phyloP scores from a whole-genome alignment of 1,284 basidiomycete species.

The Exobasidium cylindrosporum region DNA sequence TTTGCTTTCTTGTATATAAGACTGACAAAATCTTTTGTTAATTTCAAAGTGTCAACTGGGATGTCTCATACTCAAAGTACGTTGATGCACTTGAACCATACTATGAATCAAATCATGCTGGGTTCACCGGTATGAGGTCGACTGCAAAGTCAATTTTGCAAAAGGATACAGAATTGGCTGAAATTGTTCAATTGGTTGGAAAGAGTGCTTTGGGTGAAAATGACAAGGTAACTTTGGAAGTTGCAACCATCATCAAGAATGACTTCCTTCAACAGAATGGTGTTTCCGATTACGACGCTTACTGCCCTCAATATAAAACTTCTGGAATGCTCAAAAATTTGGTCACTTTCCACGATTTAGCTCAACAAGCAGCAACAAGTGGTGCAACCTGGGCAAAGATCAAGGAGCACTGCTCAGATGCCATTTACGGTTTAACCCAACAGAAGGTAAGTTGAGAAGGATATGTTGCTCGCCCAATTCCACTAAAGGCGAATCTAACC shows the following conservation, averaged over 20 bases:
- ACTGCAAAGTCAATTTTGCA: slow-evolving; percentile 94
- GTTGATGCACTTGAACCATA: slow-evolving; percentile 89
- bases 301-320: slow-evolving; percentile 78
- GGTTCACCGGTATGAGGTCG: slow-evolving; percentile 86
- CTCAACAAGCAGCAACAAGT: slow-evolving; percentile 72
- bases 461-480: slow-evolving; percentile 1
- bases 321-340: slow-evolving; percentile 93
- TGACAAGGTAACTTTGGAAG: slow-evolving; percentile 98
- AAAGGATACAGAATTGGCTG: slow-evolving; percentile 96
- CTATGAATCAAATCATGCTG: slow-evolving; percentile 81
- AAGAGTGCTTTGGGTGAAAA: slow-evolving; percentile 95
- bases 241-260: slow-evolving; percentile 88
- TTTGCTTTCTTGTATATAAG: no score
- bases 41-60: slow-evolving; percentile 99
- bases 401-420: slow-evolving; percentile 78
- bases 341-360: slow-evolving; percentile 87
- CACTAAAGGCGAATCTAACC: not conserved
- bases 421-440: slow-evolving; percentile 93
- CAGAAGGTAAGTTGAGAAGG: slow-evolving; percentile 65
- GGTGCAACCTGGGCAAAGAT: slow-evolving; percentile 84
- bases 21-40: no score
- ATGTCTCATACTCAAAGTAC: slow-evolving; percentile 97
- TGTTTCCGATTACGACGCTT: slow-evolving; percentile 95
- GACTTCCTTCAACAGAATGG: slow-evolving; percentile 99
- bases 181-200: slow-evolving; percentile 98